Base-by-base conservation (phyloP, 2,329 filamentous ascomycete genomes). In the Xylaria sp. region DNA sequence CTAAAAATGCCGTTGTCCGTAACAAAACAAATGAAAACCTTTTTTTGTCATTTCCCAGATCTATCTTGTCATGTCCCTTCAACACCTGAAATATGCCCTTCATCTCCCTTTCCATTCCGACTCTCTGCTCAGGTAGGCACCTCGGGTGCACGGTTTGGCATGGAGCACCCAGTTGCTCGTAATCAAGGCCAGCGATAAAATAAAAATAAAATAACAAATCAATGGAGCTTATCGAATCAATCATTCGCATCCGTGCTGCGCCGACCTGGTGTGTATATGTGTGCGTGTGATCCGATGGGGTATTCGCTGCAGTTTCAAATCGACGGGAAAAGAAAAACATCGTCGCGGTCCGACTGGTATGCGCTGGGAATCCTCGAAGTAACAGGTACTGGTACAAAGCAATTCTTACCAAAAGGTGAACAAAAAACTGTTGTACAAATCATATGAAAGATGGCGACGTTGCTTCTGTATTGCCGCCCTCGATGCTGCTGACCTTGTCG, bases 401-500 rank as follows among this genome's bases (percentile, higher is more conserved):
- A 44, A 52, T 45, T 52, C 50, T 43, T 51, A 50, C 59, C 59
- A 47, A 50, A 57, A 57, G 54, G 41, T n/a, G 49, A 45, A 47
- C 38, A 24, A 46, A 53, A n/a, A 43, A 26, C 20, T 57, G 51
- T 57, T 59, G 50, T 59, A 57, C 48, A 52, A 42, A 53, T 59
- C 50, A 63, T 41, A 51, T 22, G 24, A 48, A n/a, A 20, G 51
- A 34, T 20, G 56, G 63, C 20, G 61, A 50, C 44, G 59, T 55
- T 26, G 56, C 44, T 21, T 70, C 67, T 9, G 65, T 64, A 53
- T 69, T 71, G 61, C 71, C 63, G 40, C 65, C 75, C 54, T 79
- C 76, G 62, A 76, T 71, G 65, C 75, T 71, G 65, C 75, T 77
- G 51, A 66, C 67, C 67, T 78, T 79, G 56, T 80, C 81, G 53